These are phyloP conservation scores for Nitzschia sp. DNA, from an alignment of 108 stramenopile species.

Conservation along the genomic window DNA sequence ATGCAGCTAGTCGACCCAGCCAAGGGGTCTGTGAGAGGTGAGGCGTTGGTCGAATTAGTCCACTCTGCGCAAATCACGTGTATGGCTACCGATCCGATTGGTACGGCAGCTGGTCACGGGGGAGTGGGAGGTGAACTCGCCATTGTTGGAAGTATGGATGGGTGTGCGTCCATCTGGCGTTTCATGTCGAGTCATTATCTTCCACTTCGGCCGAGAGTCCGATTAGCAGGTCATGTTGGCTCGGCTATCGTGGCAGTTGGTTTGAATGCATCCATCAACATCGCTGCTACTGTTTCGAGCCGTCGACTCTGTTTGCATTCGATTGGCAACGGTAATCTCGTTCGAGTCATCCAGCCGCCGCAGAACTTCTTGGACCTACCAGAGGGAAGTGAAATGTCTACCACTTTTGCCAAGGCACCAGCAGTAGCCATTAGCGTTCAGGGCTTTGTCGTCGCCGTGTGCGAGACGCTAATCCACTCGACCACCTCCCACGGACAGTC, in stretches of 20 bases:
- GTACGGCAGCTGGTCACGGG: slow-evolving; percentile 81
- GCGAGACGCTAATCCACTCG: slow-evolving; percentile 51
- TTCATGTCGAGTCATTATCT: slow-evolving; percentile 89
- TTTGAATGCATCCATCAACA: slow-evolving; percentile 63
- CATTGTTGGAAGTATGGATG: slow-evolving; percentile 85
- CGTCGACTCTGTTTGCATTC: slow-evolving; percentile 73
- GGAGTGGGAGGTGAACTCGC: slow-evolving; percentile 87
- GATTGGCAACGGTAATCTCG: slow-evolving; percentile 79
- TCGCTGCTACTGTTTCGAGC: slow-evolving; percentile 78
- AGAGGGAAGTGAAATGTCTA: slow-evolving; percentile 25
- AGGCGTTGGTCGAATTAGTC: slow-evolving; percentile 69
- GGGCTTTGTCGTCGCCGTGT: slow-evolving; percentile 82
- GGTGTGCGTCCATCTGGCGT: slow-evolving; percentile 78
- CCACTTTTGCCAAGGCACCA: slow-evolving; percentile 63
- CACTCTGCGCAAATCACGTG: slow-evolving; percentile 72
- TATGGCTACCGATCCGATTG: slow-evolving; percentile 84
- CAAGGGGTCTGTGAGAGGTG: slow-evolving; percentile 73
- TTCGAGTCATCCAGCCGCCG: slow-evolving; percentile 74
- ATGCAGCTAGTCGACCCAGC: slow-evolving; percentile 88
- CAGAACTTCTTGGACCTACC: slow-evolving; percentile 38
- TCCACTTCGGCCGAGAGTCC: slow-evolving; percentile 74
- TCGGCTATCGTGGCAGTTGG: slow-evolving; percentile 66
- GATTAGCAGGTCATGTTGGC: slow-evolving; percentile 71
- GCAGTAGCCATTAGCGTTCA: slow-evolving; percentile 74
- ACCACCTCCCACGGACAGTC: not conserved